Percentiles rank a stretch among this genome's conserved stretches.
These are phyloP conservation scores for Botrytis byssoidea DNA, from an alignment of 2,329 filamentous ascomycete species.

Conservation along the genomic window DNA sequence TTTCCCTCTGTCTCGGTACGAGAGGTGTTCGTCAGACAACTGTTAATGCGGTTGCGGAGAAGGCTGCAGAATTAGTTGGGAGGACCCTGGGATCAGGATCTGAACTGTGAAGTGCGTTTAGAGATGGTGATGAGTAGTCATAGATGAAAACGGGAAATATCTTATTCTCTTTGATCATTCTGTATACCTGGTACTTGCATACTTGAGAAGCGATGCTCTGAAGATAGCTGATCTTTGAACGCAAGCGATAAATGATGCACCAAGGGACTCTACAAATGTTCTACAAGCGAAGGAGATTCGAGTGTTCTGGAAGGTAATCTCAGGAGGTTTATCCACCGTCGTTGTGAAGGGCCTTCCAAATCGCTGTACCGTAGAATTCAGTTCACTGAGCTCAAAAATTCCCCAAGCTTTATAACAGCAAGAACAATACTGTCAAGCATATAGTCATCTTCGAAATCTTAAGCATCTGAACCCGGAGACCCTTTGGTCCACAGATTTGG, in stretches of 20 bases:
- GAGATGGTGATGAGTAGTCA: background rate
- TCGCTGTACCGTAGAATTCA: background rate
- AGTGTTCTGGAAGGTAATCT: background rate
- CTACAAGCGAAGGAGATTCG: background rate
- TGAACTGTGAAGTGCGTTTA: background rate
- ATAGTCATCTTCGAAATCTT: background rate
- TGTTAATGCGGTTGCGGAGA: background rate
- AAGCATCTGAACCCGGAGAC: background rate
- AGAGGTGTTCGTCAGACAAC: background rate
- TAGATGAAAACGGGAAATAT: background rate
- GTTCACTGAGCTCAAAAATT: background rate
- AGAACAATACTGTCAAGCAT: background rate
- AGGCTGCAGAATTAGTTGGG: background rate
- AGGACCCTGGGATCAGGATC: too few relatives aligned
- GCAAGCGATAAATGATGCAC: background rate
- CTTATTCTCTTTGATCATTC: background rate
- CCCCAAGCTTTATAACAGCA: background rate
- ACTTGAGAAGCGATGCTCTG: too few relatives aligned
- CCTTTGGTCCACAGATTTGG: background rate
- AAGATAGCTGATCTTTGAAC: background rate
- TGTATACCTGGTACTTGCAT: background rate
- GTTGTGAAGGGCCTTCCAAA: background rate
- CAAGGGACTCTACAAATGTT: background rate
- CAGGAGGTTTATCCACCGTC: background rate
- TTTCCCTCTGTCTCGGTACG: background rate